Evolutionary conservation across 495 filamentous ascomycete genomes (phyloP), one percentile per base, ranked within the genome.

Genomic region (Achaetomiella virescens): DNA sequence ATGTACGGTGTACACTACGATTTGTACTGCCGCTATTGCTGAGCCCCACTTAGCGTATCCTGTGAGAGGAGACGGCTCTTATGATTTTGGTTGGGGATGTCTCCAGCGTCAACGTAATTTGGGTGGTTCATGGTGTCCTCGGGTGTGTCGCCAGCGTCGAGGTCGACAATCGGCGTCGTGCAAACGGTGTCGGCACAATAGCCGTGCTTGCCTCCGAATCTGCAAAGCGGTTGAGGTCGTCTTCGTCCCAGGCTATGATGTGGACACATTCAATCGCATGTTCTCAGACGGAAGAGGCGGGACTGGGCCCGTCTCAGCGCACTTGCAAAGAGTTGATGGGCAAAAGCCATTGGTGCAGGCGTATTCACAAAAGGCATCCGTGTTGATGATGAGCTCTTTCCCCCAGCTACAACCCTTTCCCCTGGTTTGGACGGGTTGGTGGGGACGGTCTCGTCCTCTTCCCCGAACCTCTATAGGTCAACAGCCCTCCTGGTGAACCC

Each of bases 191-290:
- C 14, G 29, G 53, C 43, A 17, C 53, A 55, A 44, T 40, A 55
- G 5, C 53, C 53, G 33, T 55, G 29, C 20, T 58, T 58, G 48
- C 55, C 52, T 1, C 37, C 55, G 18, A 58, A 51, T 15, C 29
- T 21, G 55, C 48, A 51, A 12, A 52, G 25, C 37, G 47, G 38
- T 58, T n/a, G 6, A 45, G 25, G 15, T 52, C 46, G 31, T 44
- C 47, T 15, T 49, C 25, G 21, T 45, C 43, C 21, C 24, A 29
- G 14, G 43, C 43, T 6, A 45, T 45, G 43, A 43, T 43, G n/a
- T 20, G 5, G 41, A 4, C 22, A 14, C n/a, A n/a, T n/a, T 21
- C 22, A 22, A 8, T 11, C 12, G 7, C 17, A 14, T 3, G 4
- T 7, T 21, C 41, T n/a, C 9, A 43, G 41, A 43, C 4, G 12